Evolutionary conservation across 345 rosid species (phyloP), one percentile per base, ranked within the genome.

Genomic region (Erysimum cheiranthoides): DNA sequence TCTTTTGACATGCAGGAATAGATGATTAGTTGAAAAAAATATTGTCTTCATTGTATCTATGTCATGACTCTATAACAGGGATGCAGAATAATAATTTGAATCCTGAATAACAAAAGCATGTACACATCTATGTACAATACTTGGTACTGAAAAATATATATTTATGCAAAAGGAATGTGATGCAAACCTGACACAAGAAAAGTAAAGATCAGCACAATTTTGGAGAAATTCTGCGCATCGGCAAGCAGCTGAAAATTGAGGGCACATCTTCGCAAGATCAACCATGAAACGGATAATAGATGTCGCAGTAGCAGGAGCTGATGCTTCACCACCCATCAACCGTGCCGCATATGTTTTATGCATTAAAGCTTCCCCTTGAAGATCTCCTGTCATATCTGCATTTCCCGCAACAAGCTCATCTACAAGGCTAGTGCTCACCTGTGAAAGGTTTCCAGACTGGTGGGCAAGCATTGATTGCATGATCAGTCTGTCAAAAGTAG

Each of bases 311-410:
- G 91, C 94, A 72, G 98, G 97, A 85, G 98, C 97, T 51, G 93
- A 87, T 66, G 98, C 96, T 83, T 91, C 93, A 39, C 98, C 97
- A 66, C 96, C 91, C 97, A 89, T 91, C 78, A 93, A 79, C 61
- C 97, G 91, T 6, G 97, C 96, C 6, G 98, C 98, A 81, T 93
- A 93, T 56, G 98, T 91, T 86, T 91, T 91, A 63, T 91, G 98
- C 93, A 91, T 93, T 73, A 91, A 82, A 80, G 97, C 98, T 78
- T 93, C 96, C 78, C 98, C 98, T 83, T 91, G 97, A 81, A 93
- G 97, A 80, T 89, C 97, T 71, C 92, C 97, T 62, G 87, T 86
- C 90, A 84, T 88, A 80, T 88, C 97, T 42, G 82, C 81, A 67
- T 53, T 51, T 52, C 90, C 93, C 81, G 89, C 96, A 60, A 89